Base-by-base conservation (phyloP, 1,284 basidiomycete genomes). In the Pseudozyma sp. region DNA sequence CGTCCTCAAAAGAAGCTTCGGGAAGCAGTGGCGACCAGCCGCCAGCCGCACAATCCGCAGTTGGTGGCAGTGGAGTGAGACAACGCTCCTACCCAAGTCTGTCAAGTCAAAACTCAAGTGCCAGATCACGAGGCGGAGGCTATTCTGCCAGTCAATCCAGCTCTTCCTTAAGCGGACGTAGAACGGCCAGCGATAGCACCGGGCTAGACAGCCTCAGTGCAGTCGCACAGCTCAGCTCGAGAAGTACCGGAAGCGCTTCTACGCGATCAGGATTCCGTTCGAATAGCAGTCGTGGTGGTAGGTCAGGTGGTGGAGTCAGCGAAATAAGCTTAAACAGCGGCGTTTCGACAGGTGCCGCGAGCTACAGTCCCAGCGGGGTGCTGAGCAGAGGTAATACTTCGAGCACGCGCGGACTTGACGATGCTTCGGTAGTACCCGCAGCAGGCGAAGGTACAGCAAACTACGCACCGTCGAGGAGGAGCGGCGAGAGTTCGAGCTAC, bases 341-440 rank as follows among this genome's bases (percentile, higher is more conserved):
- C 14, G 75, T 58, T 3, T 78, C 72, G 38, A 78, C 70, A 3
- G 76, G 77, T 5, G 77, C 77, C 9, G 77, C 77, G 7, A 77
- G 76, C 63, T 79, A 78, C 52, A 76, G 61, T 45, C 76, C 77
- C 0, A 70, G 62, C 42, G 70, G 61, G 10, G 38, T 47, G 18
- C 61, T 78, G 11, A 70, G 58, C 13, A 49, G 77, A 34, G 75
- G 56, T 50, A 74, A 69, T 40, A 78, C 72, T 1, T 42, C 61
- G 9, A 76, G 76, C 52, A 76, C 76, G 18, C 61, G 76, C 19
- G 73, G 68, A 13, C 21, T 43, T 7, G 36, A 16, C 18, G 65
- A 60, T 7, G 59, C 57, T 1, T 40, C 25, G 25, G 25, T 40
- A 7, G 53, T 11, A 2, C 54, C 35, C 21, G 19, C 43, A 1